Conservation (phyloP, 2,329 filamentous ascomycete genomes). For the Botrytis tulipae region DNA sequence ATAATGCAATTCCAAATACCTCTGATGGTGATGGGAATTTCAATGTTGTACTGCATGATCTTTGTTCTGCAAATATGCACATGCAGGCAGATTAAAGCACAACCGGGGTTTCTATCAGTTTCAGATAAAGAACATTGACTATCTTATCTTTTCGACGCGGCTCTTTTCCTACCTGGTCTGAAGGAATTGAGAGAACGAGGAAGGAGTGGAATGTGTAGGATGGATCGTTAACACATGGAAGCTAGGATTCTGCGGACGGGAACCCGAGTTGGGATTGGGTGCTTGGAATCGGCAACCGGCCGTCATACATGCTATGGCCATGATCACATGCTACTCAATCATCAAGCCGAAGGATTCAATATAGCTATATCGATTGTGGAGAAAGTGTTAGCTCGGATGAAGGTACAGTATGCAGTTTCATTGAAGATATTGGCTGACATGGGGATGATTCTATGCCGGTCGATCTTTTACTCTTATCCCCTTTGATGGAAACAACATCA, state of each 20-base stretch:
- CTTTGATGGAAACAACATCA: neutral
- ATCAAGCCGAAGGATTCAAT: neutral
- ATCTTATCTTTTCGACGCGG: neutral
- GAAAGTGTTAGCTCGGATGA: neutral
- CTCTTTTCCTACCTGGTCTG: neutral
- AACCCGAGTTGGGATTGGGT: conserved; percentile 1
- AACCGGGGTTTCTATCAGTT: neutral
- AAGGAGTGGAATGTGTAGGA: neutral
- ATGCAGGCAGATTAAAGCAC: neutral
- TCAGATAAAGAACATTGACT: neutral
- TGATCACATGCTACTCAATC: neutral
- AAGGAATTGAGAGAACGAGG: neutral
- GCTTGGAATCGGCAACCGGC: neutral
- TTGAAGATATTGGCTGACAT: neutral
- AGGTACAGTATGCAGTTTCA: neutral
- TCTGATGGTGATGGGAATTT: neutral
- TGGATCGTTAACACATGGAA: neutral
- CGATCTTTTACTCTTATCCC: neutral
- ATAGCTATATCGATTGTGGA: neutral
- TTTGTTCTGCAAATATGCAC: neutral
- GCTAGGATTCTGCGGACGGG: neutral
- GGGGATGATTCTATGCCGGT: neutral
- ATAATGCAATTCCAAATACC: neutral
- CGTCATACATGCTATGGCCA: neutral
- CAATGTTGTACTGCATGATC: neutral